Conservation (phyloP, 2,329 filamentous ascomycete species). For the Trichocomaceae sp. region DNA sequence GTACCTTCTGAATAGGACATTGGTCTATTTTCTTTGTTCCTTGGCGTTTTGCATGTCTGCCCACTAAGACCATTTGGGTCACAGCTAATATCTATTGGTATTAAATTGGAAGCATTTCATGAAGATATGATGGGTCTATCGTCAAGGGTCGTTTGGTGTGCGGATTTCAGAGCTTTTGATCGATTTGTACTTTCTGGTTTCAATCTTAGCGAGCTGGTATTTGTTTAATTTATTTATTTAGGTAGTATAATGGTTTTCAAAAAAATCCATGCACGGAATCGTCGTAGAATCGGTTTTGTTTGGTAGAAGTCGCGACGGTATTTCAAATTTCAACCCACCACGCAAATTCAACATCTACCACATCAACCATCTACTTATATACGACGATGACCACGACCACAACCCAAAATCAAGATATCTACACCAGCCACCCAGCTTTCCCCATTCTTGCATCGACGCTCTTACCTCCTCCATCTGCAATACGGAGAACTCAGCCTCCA, state of each 20-base stretch:
- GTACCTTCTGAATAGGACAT: slow-evolving; percentile 7
- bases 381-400: not conserved
- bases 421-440: slow-evolving; percentile 25
- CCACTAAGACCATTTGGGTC: not conserved
- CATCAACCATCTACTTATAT: not conserved
- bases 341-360: not conserved
- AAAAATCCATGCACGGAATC: too few relatives aligned
- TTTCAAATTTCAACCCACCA: not conserved
- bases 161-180: slow-evolving; percentile 14
- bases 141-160: slow-evolving; percentile 19
- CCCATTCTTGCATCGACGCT: slow-evolving; percentile 27
- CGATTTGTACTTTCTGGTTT: not conserved
- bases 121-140: slow-evolving; percentile 26
- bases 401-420: slow-evolving; percentile 13
- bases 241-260: not conserved
- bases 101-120: slow-evolving; percentile 16
- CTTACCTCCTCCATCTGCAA: slow-evolving; percentile 16
- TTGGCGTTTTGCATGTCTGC: slow-evolving; percentile 1
- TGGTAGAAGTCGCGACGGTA: too few relatives aligned
- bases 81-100: slow-evolving; percentile 1
- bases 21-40: not conserved
- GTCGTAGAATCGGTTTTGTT: not conserved
- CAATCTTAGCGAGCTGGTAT: slow-evolving; percentile 3
- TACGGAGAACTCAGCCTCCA: not conserved
- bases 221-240: slow-evolving; percentile 3